A percentile compares a stretch with the other conserved stretches of the same genome.
Conservation (phyloP, 1,139 yeast species). For the Saccharomyces hybrid region DNA sequence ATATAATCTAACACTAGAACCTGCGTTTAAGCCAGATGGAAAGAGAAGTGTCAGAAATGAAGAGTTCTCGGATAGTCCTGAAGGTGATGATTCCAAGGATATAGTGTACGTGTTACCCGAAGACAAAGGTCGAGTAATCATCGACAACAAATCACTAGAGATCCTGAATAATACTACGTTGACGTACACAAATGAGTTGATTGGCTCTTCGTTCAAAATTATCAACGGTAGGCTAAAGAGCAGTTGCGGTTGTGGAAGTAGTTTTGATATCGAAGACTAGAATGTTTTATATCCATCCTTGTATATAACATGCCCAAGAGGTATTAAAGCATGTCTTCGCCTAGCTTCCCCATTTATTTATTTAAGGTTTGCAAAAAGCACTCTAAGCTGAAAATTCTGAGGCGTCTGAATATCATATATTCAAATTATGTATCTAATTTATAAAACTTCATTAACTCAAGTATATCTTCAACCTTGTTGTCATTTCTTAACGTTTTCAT, state of each 20-base stretch:
- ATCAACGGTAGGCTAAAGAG: conserved; percentile 82
- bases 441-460: neutral
- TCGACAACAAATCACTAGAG: conserved; percentile 75
- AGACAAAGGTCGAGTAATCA: conserved; percentile 40
- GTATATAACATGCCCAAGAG: neutral
- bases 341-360: neutral
- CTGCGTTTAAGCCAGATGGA: conserved; percentile 26
- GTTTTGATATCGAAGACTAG: conserved; percentile 57
- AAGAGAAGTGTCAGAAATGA: conserved; percentile 35
- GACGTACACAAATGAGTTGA: conserved; percentile 85
- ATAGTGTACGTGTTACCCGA: conserved; percentile 20
- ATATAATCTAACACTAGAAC: conserved; percentile 62
- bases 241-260: conserved; percentile 94
- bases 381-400: neutral
- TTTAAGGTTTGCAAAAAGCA: neutral
- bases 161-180: conserved; percentile 80
- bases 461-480: conserved; percentile 10
- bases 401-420: neutral
- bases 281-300: conserved; percentile 1
- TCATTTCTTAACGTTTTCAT: conserved; percentile 20
- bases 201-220: conserved; percentile 90
- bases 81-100: conserved; percentile 43
- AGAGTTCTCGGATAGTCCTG: conserved; percentile 50
- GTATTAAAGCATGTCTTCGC: neutral
- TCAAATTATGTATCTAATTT: neutral